Evolutionary conservation across 2,329 filamentous ascomycete species (phyloP).

Genomic region (Penicillium vulpinum): DNA sequence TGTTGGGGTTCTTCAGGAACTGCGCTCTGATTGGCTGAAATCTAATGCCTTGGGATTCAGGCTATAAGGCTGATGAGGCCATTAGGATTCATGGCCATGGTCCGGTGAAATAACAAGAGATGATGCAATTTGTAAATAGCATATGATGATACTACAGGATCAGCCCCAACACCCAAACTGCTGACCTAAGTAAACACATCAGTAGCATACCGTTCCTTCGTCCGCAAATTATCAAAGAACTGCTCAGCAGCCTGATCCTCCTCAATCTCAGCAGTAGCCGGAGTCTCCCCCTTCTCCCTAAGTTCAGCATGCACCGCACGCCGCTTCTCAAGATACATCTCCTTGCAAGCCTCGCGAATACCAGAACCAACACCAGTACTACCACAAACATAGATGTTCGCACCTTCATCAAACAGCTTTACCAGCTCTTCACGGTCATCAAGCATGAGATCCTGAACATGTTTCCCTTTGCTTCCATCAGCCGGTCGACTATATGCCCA

Average conservation of each 20-base stretch:
- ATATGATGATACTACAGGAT: background rate
- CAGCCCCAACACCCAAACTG: background rate
- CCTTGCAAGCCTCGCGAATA: slow-evolving; percentile 45
- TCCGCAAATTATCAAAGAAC: slow-evolving; percentile 31
- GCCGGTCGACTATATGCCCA: slow-evolving; percentile 59
- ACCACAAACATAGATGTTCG: slow-evolving; percentile 67
- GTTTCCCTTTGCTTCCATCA: slow-evolving; percentile 50
- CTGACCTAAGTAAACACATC: slow-evolving; percentile 55
- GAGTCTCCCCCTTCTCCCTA: slow-evolving; percentile 39
- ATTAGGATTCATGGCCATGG: background rate
- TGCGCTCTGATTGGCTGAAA: background rate
- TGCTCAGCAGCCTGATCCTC: slow-evolving; percentile 30
- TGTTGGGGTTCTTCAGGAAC: background rate
- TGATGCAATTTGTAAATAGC: background rate
- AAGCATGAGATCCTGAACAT: slow-evolving; percentile 56
- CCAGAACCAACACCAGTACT: slow-evolving; percentile 54
- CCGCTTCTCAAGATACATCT: slow-evolving; percentile 34
- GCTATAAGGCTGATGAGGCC: background rate
- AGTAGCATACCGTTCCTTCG: slow-evolving; percentile 58
- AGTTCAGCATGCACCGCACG: slow-evolving; percentile 36
- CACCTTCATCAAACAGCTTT: slow-evolving; percentile 49
- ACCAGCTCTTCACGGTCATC: slow-evolving; percentile 49
- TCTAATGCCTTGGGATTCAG: background rate
- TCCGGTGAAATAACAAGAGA: background rate
- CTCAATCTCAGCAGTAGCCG: slow-evolving; percentile 19